phyloP scores from a whole-genome alignment of 805 yeast species.

The Starmerella tilneyi region DNA sequence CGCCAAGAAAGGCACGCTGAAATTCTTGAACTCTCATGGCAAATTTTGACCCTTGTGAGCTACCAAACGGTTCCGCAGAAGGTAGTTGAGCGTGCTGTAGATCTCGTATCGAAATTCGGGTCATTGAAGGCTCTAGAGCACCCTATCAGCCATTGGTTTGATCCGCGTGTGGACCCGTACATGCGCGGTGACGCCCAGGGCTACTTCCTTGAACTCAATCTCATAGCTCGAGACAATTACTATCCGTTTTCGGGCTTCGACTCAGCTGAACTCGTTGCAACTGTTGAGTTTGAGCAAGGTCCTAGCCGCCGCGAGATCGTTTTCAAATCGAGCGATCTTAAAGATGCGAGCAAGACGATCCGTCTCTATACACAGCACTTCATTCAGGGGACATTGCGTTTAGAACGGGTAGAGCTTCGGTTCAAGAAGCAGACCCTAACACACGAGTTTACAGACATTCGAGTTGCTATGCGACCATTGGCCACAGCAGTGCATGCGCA shows the following conservation, averaged over 20 bases:
- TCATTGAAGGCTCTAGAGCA: conserved; percentile 21
- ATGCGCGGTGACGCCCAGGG: conserved; percentile 30
- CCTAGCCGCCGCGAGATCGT: not conserved
- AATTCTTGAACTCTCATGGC: conserved; percentile 28
- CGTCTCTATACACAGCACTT: conserved; percentile 26
- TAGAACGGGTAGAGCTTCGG: conserved; percentile 26
- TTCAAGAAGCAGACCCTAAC: conserved; percentile 27
- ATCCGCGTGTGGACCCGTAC: conserved; percentile 32
- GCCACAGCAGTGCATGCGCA: conserved; percentile 24
- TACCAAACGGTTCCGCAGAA: conserved; percentile 14
- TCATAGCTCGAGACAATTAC: conserved; percentile 30
- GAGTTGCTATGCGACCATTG: conserved; percentile 23
- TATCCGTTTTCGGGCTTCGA: conserved; percentile 19
- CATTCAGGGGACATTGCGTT: conserved; percentile 32
- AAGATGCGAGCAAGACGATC: not conserved
- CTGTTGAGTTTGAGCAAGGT: conserved; percentile 10
- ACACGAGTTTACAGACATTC: conserved; percentile 19
- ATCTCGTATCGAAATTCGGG: conserved; percentile 23
- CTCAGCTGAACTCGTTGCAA: conserved; percentile 20
- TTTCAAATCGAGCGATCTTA: conserved; percentile 8
- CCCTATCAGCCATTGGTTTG: conserved; percentile 35
- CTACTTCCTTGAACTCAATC: conserved; percentile 35
- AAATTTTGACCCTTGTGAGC: conserved; percentile 24
- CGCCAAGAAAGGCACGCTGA: conserved; percentile 24
- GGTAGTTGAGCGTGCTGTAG: conserved; percentile 22